phyloP scores from a whole-genome alignment of 2,329 filamentous ascomycete genomes.

The Capronia americana region DNA sequence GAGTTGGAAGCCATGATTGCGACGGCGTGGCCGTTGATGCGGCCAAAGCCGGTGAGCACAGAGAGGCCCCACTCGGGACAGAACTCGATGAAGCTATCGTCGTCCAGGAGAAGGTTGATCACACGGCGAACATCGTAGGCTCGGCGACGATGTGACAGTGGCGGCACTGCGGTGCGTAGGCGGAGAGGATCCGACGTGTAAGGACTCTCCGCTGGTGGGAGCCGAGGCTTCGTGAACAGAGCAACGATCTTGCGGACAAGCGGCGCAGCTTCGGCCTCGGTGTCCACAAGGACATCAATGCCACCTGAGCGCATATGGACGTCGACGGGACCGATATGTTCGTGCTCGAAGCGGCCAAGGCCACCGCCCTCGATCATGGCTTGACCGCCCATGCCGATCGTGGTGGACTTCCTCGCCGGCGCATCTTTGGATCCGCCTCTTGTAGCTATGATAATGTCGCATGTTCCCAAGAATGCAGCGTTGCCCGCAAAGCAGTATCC shows the following conservation, averaged over 20 bases:
- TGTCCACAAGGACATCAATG: slow-evolving; percentile 35
- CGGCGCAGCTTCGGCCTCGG: slow-evolving; percentile 35
- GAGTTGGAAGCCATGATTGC: slow-evolving; percentile 35
- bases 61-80: slow-evolving; percentile 34
- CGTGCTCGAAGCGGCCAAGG: slow-evolving; percentile 34
- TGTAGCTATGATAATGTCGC: slow-evolving; percentile 34
- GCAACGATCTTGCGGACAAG: slow-evolving; percentile 34
- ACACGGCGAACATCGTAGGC: slow-evolving; percentile 34
- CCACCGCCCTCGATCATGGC: slow-evolving; percentile 36
- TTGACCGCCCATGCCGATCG: slow-evolving; percentile 36
- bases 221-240: slow-evolving; percentile 33
- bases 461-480: slow-evolving; percentile 34
- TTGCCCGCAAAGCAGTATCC: slow-evolving; percentile 36
- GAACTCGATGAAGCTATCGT: slow-evolving; percentile 35
- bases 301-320: slow-evolving; percentile 35
- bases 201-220: slow-evolving; percentile 31
- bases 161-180: slow-evolving; percentile 34
- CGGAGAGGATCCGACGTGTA: slow-evolving; percentile 35
- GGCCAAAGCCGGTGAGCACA: slow-evolving; percentile 35
- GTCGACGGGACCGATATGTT: slow-evolving; percentile 34
- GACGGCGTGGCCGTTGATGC: slow-evolving; percentile 33
- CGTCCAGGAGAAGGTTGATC: slow-evolving; percentile 33
- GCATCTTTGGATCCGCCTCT: slow-evolving; percentile 33
- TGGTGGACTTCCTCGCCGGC: slow-evolving; percentile 31
- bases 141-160: slow-evolving; percentile 31